These are phyloP conservation scores for Nephromyces sp. DNA, from an alignment of 169 alveolate genomes.

Conservation along the genomic window DNA sequence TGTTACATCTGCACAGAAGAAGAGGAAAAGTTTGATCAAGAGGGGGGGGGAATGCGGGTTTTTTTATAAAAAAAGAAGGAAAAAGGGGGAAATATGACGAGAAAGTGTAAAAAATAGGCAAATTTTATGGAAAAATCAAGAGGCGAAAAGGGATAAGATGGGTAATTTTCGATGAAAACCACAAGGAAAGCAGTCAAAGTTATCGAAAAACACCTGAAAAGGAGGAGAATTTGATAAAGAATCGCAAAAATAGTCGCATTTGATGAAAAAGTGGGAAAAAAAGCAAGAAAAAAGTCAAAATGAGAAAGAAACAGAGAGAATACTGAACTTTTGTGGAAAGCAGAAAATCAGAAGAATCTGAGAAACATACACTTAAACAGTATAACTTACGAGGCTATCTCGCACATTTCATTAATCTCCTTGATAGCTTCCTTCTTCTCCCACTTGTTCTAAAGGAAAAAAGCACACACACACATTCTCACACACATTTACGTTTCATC, in stretches of 20 bases:
- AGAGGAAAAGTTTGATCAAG: no score
- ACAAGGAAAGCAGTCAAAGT: background rate
- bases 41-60: no score
- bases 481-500: no score
- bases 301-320: background rate
- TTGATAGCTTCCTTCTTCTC: slow-evolving; percentile 65
- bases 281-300: background rate
- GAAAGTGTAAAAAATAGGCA: no score
- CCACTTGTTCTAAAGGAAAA: slow-evolving; percentile 59
- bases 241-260: background rate
- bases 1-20: slow-evolving; percentile 37
- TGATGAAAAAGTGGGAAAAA: background rate
- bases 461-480: no score
- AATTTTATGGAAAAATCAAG: no score
- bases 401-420: slow-evolving; percentile 65
- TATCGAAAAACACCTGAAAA: background rate
- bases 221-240: background rate
- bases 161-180: no score
- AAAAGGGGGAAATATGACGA: no score
- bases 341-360: no score
- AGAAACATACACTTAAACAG: no score
- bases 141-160: no score
- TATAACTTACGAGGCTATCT: slow-evolving; percentile 22
- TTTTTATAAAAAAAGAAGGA: no score
- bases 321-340: background rate